Evolutionary conservation across 2,329 filamentous ascomycete genomes (phyloP).

Genomic region (Cladorrhinum sp.): DNA sequence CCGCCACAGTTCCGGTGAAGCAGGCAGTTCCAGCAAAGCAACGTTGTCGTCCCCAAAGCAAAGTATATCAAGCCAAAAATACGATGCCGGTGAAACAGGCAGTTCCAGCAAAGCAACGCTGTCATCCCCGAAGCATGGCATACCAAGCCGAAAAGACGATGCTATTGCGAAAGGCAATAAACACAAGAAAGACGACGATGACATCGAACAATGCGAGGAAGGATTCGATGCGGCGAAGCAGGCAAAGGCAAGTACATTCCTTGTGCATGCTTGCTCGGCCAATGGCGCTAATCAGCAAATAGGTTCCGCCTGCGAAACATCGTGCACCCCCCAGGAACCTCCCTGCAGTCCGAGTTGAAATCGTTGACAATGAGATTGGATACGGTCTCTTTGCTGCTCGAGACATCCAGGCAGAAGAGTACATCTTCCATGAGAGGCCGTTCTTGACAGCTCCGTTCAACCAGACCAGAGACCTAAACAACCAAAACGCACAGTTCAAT

Average conservation of each 20-base stretch:
- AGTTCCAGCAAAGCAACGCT: background rate
- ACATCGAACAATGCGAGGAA: no score
- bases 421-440: slow-evolving; percentile 30
- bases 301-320: slow-evolving; percentile 18
- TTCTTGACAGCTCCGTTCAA: slow-evolving; percentile 27
- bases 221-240: slow-evolving; percentile 21
- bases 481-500: slow-evolving; percentile 9
- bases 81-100: no score
- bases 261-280: background rate
- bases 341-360: slow-evolving; percentile 19
- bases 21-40: background rate
- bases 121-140: no score
- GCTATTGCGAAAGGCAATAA: no score
- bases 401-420: slow-evolving; percentile 24
- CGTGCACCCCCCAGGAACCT: slow-evolving; percentile 13
- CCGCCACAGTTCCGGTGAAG: no score
- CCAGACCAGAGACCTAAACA: slow-evolving; percentile 12
- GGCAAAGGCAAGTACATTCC: slow-evolving; percentile 17
- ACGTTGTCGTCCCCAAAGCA: no score
- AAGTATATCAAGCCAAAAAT: no score
- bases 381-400: slow-evolving; percentile 33
- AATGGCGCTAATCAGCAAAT: background rate
- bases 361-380: slow-evolving; percentile 27
- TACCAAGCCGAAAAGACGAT: no score
- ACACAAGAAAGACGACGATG: no score